Evolutionary conservation across 768 basidiomycete genomes (phyloP).

Genomic region (Leucogyrophana mollusca): DNA sequence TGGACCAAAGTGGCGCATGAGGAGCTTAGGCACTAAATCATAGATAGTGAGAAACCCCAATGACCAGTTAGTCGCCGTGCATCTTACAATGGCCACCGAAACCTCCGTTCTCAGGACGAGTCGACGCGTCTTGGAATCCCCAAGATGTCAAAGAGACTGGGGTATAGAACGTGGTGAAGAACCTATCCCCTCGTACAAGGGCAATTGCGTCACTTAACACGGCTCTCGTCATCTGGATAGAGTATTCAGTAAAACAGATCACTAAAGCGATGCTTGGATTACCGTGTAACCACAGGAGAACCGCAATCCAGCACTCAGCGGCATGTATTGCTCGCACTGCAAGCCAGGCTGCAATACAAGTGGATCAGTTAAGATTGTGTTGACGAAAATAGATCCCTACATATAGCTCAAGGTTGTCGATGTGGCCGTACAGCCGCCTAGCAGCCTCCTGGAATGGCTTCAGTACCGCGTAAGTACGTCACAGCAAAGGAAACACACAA

Average conservation of each 20-base stretch:
- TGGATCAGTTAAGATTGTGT: no score
- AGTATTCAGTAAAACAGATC: neutral
- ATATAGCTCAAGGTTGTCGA: constrained; percentile 40
- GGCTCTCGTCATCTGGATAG: constrained; percentile 36
- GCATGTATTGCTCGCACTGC: constrained; percentile 33
- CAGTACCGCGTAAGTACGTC: neutral
- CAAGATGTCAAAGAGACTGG: constrained; percentile 47
- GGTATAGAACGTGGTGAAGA: constrained; percentile 51
- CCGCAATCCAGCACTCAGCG: constrained; percentile 21
- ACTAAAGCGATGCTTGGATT: neutral
- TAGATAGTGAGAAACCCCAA: neutral
- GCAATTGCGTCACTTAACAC: constrained; percentile 55
- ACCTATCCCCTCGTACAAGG: constrained; percentile 53
- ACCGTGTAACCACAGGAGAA: constrained; percentile 1
- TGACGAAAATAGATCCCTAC: constrained; percentile 4
- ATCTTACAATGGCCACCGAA: constrained; percentile 34
- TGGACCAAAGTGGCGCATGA: constrained; percentile 43
- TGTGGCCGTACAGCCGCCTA: constrained; percentile 30
- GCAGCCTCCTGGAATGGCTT: constrained; percentile 25
- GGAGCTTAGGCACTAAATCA: constrained; percentile 39
- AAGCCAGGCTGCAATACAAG: constrained; percentile 23
- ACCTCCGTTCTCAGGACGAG: constrained; percentile 35
- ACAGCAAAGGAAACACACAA: constrained; percentile 36
- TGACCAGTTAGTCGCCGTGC: neutral
- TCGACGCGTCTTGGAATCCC: constrained; percentile 49